phyloP scores from a whole-genome alignment of 495 filamentous ascomycete genomes.

The Lasiosphaeria miniovina region DNA sequence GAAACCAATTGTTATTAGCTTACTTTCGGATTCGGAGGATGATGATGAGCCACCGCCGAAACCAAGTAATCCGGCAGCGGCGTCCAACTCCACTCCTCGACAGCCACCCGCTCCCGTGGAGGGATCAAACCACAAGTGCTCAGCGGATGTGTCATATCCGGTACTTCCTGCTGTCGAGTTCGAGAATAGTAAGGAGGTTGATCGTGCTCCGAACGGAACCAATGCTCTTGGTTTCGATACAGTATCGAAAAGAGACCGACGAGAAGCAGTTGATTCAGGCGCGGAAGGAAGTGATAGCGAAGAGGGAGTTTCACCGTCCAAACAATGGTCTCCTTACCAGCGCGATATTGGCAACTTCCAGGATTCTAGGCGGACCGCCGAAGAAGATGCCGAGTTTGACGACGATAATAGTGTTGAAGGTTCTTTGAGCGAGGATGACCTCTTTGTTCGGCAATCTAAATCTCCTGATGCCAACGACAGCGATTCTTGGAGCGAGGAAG shows the following conservation, averaged over 20 bases:
- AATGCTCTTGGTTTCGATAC: too few relatives aligned
- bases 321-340: background rate
- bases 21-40: conserved; percentile 40
- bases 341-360: background rate
- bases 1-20: conserved; percentile 34
- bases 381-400: background rate
- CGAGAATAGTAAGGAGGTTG: too few relatives aligned
- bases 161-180: too few relatives aligned
- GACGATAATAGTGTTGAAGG: background rate
- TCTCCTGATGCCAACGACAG: background rate
- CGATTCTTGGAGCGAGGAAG: background rate
- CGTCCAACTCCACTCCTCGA: background rate
- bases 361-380: background rate
- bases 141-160: too few relatives aligned
- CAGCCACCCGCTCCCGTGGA: background rate
- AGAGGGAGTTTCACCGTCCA: background rate
- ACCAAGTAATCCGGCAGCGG: conserved; percentile 10
- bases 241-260: too few relatives aligned
- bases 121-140: background rate
- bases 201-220: too few relatives aligned
- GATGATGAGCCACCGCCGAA: conserved; percentile 21
- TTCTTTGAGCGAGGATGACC: background rate
- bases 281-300: too few relatives aligned
- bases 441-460: background rate
- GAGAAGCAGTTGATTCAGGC: too few relatives aligned